Evolutionary conservation across 1,284 basidiomycete species (phyloP).

Genomic region (Rhodofomes roseus): DNA sequence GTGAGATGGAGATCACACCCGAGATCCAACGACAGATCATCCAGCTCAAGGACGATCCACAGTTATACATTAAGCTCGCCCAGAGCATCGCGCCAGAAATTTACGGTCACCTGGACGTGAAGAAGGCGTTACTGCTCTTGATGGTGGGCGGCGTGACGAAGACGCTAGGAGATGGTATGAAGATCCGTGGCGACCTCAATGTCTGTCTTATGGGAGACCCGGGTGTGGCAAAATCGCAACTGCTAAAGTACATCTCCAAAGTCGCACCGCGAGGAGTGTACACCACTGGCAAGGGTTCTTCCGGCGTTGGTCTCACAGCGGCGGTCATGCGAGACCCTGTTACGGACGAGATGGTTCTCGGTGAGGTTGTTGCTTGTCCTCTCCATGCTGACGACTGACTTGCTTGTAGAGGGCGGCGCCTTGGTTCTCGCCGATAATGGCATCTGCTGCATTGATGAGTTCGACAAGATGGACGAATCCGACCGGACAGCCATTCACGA

Average conservation of each 20-base stretch:
- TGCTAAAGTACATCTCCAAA: conserved; percentile 98
- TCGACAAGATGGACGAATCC: conserved; percentile 99
- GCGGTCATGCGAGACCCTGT: conserved; percentile 99
- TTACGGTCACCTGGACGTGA: conserved; percentile 97
- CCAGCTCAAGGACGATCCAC: conserved; percentile 71
- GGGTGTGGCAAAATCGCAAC: conserved; percentile 98
- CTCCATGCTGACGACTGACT: neutral
- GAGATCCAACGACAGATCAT: conserved; percentile 75
- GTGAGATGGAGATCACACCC: conserved; percentile 88
- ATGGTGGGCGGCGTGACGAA: conserved; percentile 97
- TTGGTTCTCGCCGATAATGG: conserved; percentile 98
- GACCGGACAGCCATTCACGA: conserved; percentile 99
- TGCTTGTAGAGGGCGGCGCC: conserved; percentile 86
- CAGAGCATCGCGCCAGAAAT: conserved; percentile 97
- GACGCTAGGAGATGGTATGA: conserved; percentile 95
- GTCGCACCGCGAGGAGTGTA: conserved; percentile 97
- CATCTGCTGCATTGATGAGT: conserved; percentile 99
- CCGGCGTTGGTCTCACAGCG: conserved; percentile 97
- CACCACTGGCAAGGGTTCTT: conserved; percentile 97
- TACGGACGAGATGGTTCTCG: conserved; percentile 99
- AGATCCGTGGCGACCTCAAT: conserved; percentile 97
- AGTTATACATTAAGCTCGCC: conserved; percentile 82
- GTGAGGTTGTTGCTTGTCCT: conserved; percentile 43
- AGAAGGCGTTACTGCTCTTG: conserved; percentile 93
- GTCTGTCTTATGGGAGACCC: conserved; percentile 99